Percentiles rank a stretch among this genome's conserved stretches.
phyloP scores from a whole-genome alignment of 1,139 yeast species.

The Geotrichum citri-aurantii region DNA sequence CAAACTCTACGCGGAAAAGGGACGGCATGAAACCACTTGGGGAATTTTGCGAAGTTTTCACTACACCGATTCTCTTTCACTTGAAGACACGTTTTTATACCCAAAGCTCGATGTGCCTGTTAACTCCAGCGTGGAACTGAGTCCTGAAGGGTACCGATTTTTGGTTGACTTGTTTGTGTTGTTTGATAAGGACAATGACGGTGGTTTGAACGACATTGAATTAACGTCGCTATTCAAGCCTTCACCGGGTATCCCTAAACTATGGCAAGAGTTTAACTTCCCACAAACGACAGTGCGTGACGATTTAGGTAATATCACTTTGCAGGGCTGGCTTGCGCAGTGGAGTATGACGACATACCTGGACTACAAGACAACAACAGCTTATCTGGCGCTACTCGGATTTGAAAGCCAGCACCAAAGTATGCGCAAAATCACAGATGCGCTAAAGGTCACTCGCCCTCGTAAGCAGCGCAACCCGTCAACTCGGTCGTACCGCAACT shows the following conservation, averaged over 20 bases:
- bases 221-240: constrained; percentile 65
- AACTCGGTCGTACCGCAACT: constrained; percentile 58
- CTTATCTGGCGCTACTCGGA: constrained; percentile 84
- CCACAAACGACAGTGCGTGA: constrained; percentile 85
- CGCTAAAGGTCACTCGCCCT: constrained; percentile 76
- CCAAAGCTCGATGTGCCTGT: constrained; percentile 77
- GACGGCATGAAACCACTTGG: constrained; percentile 96
- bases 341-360: constrained; percentile 95
- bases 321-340: constrained; percentile 98
- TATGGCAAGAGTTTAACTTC: constrained; percentile 81
- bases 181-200: constrained; percentile 92
- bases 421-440: constrained; percentile 45
- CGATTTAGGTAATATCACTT: constrained; percentile 79
- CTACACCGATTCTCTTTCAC: constrained; percentile 84
- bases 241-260: constrained; percentile 84
- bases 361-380: constrained; percentile 76
- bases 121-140: constrained; percentile 77
- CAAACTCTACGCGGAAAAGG: constrained; percentile 78
- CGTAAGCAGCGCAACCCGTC: constrained; percentile 48
- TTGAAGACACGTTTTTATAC: constrained; percentile 67
- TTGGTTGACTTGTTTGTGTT: constrained; percentile 80
- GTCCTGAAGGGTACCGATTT: constrained; percentile 90
- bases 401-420: constrained; percentile 46
- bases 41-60: constrained; percentile 81
- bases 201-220: constrained; percentile 78